Base-by-base conservation (phyloP, 257 asterid species). In the Vinca minor region DNA sequence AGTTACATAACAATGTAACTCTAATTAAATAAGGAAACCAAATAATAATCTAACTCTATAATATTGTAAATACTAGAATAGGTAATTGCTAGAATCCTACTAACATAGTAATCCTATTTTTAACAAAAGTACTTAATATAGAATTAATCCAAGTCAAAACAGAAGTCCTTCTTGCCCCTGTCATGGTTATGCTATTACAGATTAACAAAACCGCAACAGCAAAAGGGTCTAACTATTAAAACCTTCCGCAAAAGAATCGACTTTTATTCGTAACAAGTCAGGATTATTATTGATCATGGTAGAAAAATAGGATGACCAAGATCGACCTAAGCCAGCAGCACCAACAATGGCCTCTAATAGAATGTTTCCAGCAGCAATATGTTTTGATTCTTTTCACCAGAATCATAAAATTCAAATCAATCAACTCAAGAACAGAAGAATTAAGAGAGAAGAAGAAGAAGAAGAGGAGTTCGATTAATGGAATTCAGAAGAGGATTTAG, bases 311-410 rank as follows among this genome's bases (percentile, higher is more conserved):
- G 97, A 89, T 0, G 96, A 79, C 98, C 98, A 92, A 0, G 98
- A 84, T 5, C 96, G 86, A 11, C 98, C 96, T 66, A 89, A 76
- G 3, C 98, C 98, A 17, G 98, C 98, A 35, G 98, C 88, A 26
- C 96, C 96, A 0, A 92, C 96, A 52, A 92, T 76, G 9, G 89
- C 96, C 58, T 92, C 96, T 15, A 92, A 67, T 25, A 92, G 29
- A 48, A 92, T 89, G 52, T 92, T 92, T 0, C 91, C 96, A 29
- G 96, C 96, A 39, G 98, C 98, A 32, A 92, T 83, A 25, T 44
- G 13, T 4, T 8, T 39, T 60, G 8, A 49, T 23, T 38, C 47
- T 25, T 55, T 28, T 5, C 23, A n/a, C n/a, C n/a, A n/a, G n/a
- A n/a, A n/a, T n/a, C n/a, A n/a, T n/a, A n/a, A n/a, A n/a, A n/a